A percentile compares a stretch with the other conserved stretches of the same genome.
phyloP scores from a whole-genome alignment of 2,329 filamentous ascomycete species.

The Colletotrichum scovillei region DNA sequence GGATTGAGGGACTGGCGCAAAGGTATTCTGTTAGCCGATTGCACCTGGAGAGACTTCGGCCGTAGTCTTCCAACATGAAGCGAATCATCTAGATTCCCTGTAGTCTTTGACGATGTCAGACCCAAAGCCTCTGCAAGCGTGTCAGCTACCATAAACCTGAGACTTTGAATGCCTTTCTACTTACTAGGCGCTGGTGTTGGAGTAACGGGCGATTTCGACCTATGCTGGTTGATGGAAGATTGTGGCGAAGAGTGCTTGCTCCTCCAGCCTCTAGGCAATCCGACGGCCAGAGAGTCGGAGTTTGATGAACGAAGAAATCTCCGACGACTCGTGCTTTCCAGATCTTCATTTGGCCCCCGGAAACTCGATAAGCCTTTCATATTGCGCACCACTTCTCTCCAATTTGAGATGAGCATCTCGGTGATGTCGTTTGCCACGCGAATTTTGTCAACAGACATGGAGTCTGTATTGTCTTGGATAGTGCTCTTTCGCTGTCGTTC shows the following conservation, averaged over 20 bases:
- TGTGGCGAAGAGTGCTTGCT: constrained; percentile 36
- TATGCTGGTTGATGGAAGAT: constrained; percentile 38
- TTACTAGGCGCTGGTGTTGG: constrained; percentile 45
- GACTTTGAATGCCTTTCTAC: constrained; percentile 17
- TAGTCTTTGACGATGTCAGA: constrained; percentile 3
- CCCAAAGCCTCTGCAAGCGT: constrained; percentile 23
- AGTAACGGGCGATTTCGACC: constrained; percentile 51
- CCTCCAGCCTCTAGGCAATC: constrained; percentile 51
- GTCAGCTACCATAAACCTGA: constrained; percentile 22
- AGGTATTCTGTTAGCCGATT: constrained; percentile 28
- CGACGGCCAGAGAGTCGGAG: constrained; percentile 53
- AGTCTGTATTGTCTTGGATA: constrained; percentile 36
- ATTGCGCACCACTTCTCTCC: constrained; percentile 72
- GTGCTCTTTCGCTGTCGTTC: constrained; percentile 47
- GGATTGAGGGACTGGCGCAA: constrained; percentile 34
- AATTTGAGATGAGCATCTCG: constrained; percentile 74
- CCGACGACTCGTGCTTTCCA: constrained; percentile 27
- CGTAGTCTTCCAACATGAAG: constrained; percentile 34
- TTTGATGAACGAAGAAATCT: constrained; percentile 49
- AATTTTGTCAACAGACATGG: constrained; percentile 64
- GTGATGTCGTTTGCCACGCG: constrained; percentile 68
- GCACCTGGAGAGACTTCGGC: constrained; percentile 36
- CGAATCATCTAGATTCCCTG: constrained; percentile 19
- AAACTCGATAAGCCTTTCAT: constrained; percentile 61
- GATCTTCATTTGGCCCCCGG: constrained; percentile 36